Percentiles rank a stretch among this genome's conserved stretches.
Conservation (phyloP, 176 grass and related monocot species). For the Urochloa ruziziensis region DNA sequence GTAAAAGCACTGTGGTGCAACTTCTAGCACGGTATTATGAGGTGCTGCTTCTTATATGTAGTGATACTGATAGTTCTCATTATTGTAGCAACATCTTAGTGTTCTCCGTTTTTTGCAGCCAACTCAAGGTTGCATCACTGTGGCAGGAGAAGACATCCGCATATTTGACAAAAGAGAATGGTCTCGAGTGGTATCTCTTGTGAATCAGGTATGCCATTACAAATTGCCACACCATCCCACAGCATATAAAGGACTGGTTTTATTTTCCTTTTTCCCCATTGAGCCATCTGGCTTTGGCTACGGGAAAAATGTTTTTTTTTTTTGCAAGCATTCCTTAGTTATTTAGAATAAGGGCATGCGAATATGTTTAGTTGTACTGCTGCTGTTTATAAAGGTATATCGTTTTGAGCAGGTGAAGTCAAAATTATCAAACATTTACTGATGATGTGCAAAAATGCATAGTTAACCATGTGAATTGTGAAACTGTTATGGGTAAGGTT, state of each 20-base stretch:
- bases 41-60: slow-evolving; percentile 43
- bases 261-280: too few relatives aligned
- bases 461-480: background rate
- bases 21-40: slow-evolving; percentile 95
- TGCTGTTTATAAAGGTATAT: background rate
- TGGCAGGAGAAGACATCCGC: slow-evolving; percentile 91
- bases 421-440: background rate
- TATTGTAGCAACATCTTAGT: slow-evolving; percentile 26
- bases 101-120: slow-evolving; percentile 59
- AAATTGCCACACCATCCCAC: background rate
- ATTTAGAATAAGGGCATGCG: background rate
- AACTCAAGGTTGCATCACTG: slow-evolving; percentile 79
- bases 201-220: slow-evolving; percentile 71
- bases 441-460: background rate
- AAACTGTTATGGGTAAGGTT: background rate
- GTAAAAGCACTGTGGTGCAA: slow-evolving; percentile 97
- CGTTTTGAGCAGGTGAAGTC: background rate
- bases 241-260: too few relatives aligned
- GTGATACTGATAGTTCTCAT: slow-evolving; percentile 18
- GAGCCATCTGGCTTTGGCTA: too few relatives aligned
- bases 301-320: background rate
- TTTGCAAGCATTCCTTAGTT: background rate
- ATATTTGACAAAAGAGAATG: slow-evolving; percentile 98
- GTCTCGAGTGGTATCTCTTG: slow-evolving; percentile 82
- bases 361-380: background rate